Evolutionary conservation across 208 protist species (phyloP), one percentile per base, ranked within the genome.

Genomic region (Wallacemonas rigidus): DNA sequence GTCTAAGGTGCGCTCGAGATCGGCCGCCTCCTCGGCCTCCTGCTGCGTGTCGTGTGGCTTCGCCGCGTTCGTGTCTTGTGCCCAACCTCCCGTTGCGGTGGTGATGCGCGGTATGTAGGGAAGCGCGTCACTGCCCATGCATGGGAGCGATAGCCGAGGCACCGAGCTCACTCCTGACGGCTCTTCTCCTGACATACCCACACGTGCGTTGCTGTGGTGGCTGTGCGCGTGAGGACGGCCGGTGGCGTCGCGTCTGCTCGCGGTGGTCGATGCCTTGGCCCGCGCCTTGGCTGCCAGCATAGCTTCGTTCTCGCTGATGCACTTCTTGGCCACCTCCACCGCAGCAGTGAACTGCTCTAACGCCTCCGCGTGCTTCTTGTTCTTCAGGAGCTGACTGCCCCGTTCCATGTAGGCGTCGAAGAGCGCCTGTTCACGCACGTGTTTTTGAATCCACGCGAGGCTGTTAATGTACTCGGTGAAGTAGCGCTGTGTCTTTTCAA

Each of bases 321-420:
- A 40, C 11, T 36, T 57, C 57, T 87, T 87, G 15, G 83, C 82
- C 38, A 86, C 79, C n/a, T 83, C 81, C 40, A 92, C 82, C 15
- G 91, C 91, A 4, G 69, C 65, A 38, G 75, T 65, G 51, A 94
- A 90, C 39, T 88, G 55, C 41, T 72, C 58, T 14, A 94, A 82
- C 1, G 86, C 77, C 53, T 73, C 69, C 38, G 60, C 71, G 67
- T 91, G 92, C 56, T 85, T 39, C 56, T 83, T 81, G 43, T 78
- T 67, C 51, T 90, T 78, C 72, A 92, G 74, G 9, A 94, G 85
- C 76, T 96, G 89, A 57, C 80, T 79, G 7, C 91, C 91, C 14
- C 91, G 78, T 61, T 94, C 87, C 81, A 89, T 94, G 74, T 85
- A 82, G 3, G 83, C 89, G 1, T 70, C 81, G 47, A 91, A 96